These are phyloP conservation scores for Saccharum hybrid DNA, from an alignment of 202 grass and related monocot species.

Conservation along the genomic window DNA sequence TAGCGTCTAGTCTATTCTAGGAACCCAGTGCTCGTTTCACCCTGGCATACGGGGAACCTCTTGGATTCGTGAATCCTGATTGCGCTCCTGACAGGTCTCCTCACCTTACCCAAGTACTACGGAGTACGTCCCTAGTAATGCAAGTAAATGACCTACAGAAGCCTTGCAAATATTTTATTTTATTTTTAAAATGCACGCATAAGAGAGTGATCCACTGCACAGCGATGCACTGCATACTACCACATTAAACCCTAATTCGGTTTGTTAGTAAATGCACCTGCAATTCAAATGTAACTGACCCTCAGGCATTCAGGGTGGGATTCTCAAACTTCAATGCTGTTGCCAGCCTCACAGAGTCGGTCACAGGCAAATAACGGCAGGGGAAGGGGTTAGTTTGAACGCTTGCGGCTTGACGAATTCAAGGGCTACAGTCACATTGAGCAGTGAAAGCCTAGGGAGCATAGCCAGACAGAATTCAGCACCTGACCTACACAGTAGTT, in stretches of 20 bases:
- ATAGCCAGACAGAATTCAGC: neutral
- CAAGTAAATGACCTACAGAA: neutral
- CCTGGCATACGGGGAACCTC: constrained; percentile 27
- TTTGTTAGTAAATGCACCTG: too few species aligned
- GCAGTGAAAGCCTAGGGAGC: constrained; percentile 34
- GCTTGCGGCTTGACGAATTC: neutral
- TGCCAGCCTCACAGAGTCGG: neutral
- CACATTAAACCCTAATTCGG: neutral
- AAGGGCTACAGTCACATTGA: constrained; percentile 44
- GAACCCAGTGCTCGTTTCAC: neutral
- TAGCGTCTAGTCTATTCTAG: neutral
- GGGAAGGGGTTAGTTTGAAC: neutral
- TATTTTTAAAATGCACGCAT: too few species aligned
- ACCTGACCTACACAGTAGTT: neutral
- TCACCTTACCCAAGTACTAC: neutral
- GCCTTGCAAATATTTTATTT: too few species aligned
- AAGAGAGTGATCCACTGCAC: neutral
- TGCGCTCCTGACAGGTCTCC: neutral
- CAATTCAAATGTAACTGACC: neutral
- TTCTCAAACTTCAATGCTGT: neutral
- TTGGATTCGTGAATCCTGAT: neutral
- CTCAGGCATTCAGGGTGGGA: neutral
- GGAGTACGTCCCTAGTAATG: neutral
- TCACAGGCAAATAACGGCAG: neutral
- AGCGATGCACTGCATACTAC: too few species aligned